Conservation (phyloP, 306 rosid genomes). For the Vigna reflexopilosa region DNA sequence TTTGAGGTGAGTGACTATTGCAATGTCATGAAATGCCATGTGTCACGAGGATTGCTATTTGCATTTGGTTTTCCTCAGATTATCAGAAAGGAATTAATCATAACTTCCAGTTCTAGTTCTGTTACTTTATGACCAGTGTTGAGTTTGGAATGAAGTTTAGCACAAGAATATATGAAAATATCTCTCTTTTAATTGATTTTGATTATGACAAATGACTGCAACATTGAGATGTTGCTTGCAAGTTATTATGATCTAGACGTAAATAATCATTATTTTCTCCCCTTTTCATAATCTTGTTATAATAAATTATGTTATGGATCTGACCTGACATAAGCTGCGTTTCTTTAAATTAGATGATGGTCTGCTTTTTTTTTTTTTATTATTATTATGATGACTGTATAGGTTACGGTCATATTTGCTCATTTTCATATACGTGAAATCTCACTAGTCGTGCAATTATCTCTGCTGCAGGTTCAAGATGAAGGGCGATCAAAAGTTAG, state of each 20-base stretch:
- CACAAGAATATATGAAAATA: constrained; percentile 6
- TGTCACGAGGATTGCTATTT: constrained; percentile 13
- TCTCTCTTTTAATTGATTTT: constrained; percentile 17
- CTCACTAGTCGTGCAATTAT: constrained; percentile 26
- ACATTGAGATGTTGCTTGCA: constrained; percentile 28
- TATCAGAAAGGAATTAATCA: constrained; percentile 10
- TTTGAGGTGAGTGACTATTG: constrained; percentile 71
- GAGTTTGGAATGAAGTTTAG: constrained; percentile 31
- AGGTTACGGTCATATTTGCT: constrained; percentile 33
- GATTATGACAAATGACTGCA: constrained; percentile 15
- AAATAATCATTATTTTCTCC: constrained; percentile 3
- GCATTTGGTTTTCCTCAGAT: constrained; percentile 35
- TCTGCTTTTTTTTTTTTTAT: neutral
- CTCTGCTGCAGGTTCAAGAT: constrained; percentile 69
- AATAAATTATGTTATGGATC: constrained; percentile 13
- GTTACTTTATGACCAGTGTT: constrained; percentile 12
- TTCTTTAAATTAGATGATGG: constrained; percentile 1
- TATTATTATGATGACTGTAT: constrained; percentile 3
- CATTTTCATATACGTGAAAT: constrained; percentile 27
- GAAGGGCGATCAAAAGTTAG: constrained; percentile 81
- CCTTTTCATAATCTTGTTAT: constrained; percentile 20
- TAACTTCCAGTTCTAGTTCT: constrained; percentile 23
- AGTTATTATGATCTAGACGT: constrained; percentile 18
- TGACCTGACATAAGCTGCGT: constrained; percentile 5
- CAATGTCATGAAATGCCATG: constrained; percentile 20